phyloP scores from a whole-genome alignment of 768 basidiomycete species.

The Calvatia gigantea region DNA sequence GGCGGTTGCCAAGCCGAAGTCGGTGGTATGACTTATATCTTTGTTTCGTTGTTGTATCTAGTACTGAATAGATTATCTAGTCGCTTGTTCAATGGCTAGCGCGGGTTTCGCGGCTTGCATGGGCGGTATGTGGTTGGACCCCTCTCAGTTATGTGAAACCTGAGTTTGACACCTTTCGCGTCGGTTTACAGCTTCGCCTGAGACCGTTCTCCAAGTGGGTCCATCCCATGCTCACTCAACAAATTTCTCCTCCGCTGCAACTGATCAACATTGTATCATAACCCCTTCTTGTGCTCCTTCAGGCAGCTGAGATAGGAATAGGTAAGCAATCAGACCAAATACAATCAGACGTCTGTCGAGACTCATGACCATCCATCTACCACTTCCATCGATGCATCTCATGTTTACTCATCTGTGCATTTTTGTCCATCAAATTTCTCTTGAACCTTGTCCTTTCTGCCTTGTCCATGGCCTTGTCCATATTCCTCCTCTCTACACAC shows the following conservation, averaged over 20 bases:
- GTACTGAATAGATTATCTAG: slow-evolving; percentile 28
- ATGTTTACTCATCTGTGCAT: background rate
- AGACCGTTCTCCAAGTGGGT: slow-evolving; percentile 72
- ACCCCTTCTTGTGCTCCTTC: slow-evolving; percentile 5
- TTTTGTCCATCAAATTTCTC: background rate
- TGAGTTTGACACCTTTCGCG: background rate
- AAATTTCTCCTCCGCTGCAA: background rate
- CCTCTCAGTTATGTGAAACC: background rate
- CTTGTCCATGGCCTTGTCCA: slow-evolving; percentile 7
- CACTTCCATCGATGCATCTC: background rate
- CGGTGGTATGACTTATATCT: slow-evolving; percentile 51
- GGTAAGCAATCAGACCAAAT: slow-evolving; percentile 38
- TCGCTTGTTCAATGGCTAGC: slow-evolving; percentile 95
- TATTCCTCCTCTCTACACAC: background rate
- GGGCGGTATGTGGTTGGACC: slow-evolving; percentile 56
- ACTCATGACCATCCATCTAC: background rate
- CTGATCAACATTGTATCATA: background rate
- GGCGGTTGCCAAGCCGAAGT: slow-evolving; percentile 96
- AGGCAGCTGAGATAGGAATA: slow-evolving; percentile 90
- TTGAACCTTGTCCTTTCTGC: background rate
- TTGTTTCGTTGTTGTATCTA: background rate
- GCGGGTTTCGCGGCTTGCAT: slow-evolving; percentile 93
- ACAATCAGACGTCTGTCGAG: background rate
- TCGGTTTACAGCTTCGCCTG: slow-evolving; percentile 57
- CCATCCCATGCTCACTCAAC: background rate